Evolutionary conservation across 75 land plant genomes (phyloP), one percentile per base, ranked within the genome.

Genomic region (Isoetes taiwanensis): DNA sequence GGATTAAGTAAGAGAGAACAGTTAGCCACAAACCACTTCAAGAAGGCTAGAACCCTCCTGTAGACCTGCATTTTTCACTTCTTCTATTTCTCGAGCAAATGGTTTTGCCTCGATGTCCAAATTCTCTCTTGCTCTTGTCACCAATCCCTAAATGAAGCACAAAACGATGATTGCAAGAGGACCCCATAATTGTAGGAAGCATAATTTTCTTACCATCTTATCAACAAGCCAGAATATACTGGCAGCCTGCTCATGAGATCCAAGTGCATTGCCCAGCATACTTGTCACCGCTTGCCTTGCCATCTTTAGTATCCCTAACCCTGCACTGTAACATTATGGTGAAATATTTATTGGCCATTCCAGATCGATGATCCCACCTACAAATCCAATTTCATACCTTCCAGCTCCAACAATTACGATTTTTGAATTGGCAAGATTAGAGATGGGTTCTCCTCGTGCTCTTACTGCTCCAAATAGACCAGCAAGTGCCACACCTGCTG

Each of bases 391-490:
- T 30, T 28, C 66, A 12, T 56, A 87, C 98, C 98, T 93, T 58
- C 99, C 99, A 72, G 99, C 99, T 32, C 99, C 99, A 66, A 94
- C 96, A 62, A 94, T 96, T 53, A 94, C 99, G 43, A 94, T 94
- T 65, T 84, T 94, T 67, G 78, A 83, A 67, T 94, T 84, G 48
- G 88, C 86, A 61, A 94, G 78, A 43, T 88, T 96, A 41, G 78
- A 75, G 82, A 94, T 87, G 43, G 99, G 84, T 30, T 70, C 68
- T 60, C 99, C 96, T 76, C 81, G 96, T 28, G 99, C 99, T 53
- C 96, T 77, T 16, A 94, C 99, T 32, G 99, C 99, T 58, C 99
- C 99, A 41, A 94, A 63, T 62, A 94, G 83, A 29, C 99, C 99
- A 58, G 96, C 99, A 54, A 94, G 72, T 19, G 99, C 99, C 68